Percentiles rank a stretch among this genome's conserved stretches.
These are phyloP conservation scores for Zymoseptoria brevis DNA, from an alignment of 2,329 filamentous ascomycete species.

Conservation along the genomic window DNA sequence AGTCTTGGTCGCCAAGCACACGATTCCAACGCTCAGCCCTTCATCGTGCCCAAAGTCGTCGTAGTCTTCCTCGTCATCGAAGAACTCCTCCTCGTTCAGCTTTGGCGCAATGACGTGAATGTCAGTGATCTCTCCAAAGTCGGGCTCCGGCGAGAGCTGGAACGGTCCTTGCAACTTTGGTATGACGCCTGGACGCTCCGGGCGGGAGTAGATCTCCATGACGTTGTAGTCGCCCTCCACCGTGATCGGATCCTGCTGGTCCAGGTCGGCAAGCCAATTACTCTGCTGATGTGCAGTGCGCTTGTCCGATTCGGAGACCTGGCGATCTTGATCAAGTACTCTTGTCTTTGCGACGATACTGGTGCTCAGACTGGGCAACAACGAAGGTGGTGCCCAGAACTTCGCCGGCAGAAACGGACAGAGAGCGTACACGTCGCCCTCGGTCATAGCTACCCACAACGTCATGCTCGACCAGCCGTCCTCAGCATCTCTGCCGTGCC, in stretches of 20 bases:
- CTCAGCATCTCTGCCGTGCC: conserved; percentile 50
- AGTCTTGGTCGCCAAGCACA: conserved; percentile 50
- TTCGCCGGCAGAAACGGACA: conserved; percentile 81
- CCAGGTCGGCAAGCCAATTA: conserved; percentile 43
- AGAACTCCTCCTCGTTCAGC: conserved; percentile 45
- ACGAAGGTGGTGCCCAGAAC: conserved; percentile 65
- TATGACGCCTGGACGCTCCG: conserved; percentile 46
- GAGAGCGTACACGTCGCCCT: conserved; percentile 86
- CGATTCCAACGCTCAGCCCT: conserved; percentile 48
- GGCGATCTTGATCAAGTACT: conserved; percentile 34
- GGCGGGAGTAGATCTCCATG: conserved; percentile 49
- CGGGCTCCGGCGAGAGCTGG: conserved; percentile 42
- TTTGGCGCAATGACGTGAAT: conserved; percentile 51
- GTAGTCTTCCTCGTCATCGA: conserved; percentile 44
- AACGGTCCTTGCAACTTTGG: conserved; percentile 58
- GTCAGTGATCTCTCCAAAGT: conserved; percentile 52
- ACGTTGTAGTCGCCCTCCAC: conserved; percentile 32
- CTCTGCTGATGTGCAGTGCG: conserved; percentile 46
- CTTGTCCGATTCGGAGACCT: conserved; percentile 39
- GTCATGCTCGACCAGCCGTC: conserved; percentile 88
- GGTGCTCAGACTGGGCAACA: conserved; percentile 75
- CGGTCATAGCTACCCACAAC: conserved; percentile 90
- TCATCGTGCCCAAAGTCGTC: conserved; percentile 29
- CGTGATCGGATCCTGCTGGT: conserved; percentile 13
- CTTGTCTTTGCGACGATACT: conserved; percentile 67